Percentiles rank a stretch among this genome's conserved stretches.
Evolutionary conservation across 2,329 filamentous ascomycete genomes (phyloP).

Genomic region (Fusarium chaquense): DNA sequence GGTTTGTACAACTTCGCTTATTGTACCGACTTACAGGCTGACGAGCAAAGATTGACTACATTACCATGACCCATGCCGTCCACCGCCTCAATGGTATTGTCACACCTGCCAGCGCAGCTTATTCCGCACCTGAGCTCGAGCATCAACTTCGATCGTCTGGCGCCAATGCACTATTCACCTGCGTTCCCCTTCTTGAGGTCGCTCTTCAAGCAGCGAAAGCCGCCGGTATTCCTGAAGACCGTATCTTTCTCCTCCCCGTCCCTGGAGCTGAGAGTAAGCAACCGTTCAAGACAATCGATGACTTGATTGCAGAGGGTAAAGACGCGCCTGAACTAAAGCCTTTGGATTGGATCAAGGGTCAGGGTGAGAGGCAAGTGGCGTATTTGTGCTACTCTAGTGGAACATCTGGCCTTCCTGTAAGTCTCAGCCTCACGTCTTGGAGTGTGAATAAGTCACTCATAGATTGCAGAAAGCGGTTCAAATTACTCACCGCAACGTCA

Average conservation of each 20-base stretch:
- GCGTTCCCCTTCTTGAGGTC: conserved; percentile 72
- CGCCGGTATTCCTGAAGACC: conserved; percentile 70
- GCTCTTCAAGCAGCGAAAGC: conserved; percentile 74
- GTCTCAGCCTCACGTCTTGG: conserved; percentile 28
- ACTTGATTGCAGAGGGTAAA: conserved; percentile 72
- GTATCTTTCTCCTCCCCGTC: conserved; percentile 77
- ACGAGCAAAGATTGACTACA: conserved; percentile 73
- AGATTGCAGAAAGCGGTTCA: conserved; percentile 80
- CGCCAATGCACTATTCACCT: conserved; percentile 79
- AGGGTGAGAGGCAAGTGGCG: conserved; percentile 75
- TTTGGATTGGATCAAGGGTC: conserved; percentile 71
- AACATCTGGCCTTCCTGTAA: conserved; percentile 80
- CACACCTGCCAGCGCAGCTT: conserved; percentile 80
- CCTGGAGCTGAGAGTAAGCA: conserved; percentile 65
- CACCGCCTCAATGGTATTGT: conserved; percentile 81
- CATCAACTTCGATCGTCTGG: conserved; percentile 78
- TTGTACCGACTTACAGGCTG: neutral
- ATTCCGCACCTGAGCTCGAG: conserved; percentile 75
- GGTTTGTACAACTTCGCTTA: conserved; percentile 57
- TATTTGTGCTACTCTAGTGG: conserved; percentile 86
- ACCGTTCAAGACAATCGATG: conserved; percentile 73
- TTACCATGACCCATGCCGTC: conserved; percentile 78
- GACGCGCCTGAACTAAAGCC: conserved; percentile 65
- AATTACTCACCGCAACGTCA: conserved; percentile 84
- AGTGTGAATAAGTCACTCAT: neutral